A percentile compares a stretch with the other conserved stretches of the same genome.
phyloP scores from a whole-genome alignment of 2,329 filamentous ascomycete genomes.

The Huntiella savannae region DNA sequence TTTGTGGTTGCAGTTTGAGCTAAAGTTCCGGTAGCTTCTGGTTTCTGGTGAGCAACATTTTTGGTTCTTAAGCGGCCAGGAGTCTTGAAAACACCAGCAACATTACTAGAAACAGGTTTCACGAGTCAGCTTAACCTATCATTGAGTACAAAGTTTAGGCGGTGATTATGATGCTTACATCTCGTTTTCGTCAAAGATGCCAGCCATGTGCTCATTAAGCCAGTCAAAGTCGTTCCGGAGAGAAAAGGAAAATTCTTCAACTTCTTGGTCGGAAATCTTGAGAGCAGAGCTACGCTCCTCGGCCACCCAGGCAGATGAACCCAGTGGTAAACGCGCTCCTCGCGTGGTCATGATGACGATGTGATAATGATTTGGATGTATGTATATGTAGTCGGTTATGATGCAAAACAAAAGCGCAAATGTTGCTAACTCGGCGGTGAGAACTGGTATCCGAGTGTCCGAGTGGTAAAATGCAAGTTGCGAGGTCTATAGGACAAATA shows the following conservation, averaged over 20 bases:
- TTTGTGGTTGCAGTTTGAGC: no score
- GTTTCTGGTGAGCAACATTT: conserved; percentile 27
- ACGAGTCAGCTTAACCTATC: neutral
- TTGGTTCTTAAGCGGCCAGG: conserved; percentile 68
- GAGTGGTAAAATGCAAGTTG: no score
- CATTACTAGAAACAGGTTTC: conserved; percentile 39
- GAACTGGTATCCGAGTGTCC: neutral
- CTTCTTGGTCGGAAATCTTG: conserved; percentile 59
- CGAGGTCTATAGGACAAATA: no score
- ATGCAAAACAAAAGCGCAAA: no score
- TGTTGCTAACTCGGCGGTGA: neutral
- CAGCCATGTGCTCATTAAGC: conserved; percentile 96
- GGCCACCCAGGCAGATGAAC: conserved; percentile 67
- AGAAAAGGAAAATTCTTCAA: conserved; percentile 84
- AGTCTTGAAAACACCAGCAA: conserved; percentile 91
- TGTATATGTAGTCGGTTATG: neutral
- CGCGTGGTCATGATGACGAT: conserved; percentile 23
- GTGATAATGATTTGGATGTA: conserved; percentile 9
- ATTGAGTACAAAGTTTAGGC: neutral
- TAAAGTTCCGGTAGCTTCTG: neutral
- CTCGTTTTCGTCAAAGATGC: conserved; percentile 73
- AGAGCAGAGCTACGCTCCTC: conserved; percentile 65
- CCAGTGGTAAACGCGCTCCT: conserved; percentile 48
- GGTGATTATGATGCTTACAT: conserved; percentile 36
- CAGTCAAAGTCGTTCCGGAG: conserved; percentile 90